A percentile compares a stretch with the other conserved stretches of the same genome.
These are phyloP conservation scores for Lippia alba DNA, from an alignment of 305 asterid genomes.

Conservation along the genomic window DNA sequence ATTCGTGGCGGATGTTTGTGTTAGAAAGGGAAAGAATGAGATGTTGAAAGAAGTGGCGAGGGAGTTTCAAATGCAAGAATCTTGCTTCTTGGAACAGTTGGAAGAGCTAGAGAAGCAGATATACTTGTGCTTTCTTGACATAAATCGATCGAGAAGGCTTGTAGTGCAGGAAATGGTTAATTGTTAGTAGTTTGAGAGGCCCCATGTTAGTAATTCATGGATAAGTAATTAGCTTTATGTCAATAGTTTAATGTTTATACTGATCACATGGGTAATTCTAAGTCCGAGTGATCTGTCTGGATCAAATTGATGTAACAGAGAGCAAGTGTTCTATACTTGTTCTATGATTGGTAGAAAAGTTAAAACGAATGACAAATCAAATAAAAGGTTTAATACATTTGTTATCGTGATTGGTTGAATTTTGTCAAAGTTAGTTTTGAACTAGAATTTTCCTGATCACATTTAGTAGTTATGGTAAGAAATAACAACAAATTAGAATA, in stretches of 20 bases:
- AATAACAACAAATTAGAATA: neutral
- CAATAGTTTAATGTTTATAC: too few relatives aligned
- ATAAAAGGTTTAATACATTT: too few relatives aligned
- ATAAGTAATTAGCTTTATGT: too few relatives aligned
- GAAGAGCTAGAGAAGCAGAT: slow-evolving; percentile 79
- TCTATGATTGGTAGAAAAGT: too few relatives aligned
- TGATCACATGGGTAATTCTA: too few relatives aligned
- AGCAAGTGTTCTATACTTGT: too few relatives aligned
- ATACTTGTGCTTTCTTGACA: slow-evolving; percentile 70
- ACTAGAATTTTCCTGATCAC: neutral
- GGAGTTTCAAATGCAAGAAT: slow-evolving; percentile 49
- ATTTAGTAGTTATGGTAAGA: neutral
- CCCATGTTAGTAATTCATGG: neutral
- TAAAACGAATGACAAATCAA: too few relatives aligned
- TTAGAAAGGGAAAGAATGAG: slow-evolving; percentile 49
- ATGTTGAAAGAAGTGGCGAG: slow-evolving; percentile 57
- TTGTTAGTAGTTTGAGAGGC: neutral
- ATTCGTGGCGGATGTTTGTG: slow-evolving; percentile 51
- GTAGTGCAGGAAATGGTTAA: slow-evolving; percentile 50
- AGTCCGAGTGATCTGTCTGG: too few relatives aligned
- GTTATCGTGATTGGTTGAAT: too few relatives aligned
- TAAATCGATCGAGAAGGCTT: slow-evolving; percentile 67
- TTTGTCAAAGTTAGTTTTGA: too few relatives aligned
- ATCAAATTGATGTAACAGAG: too few relatives aligned
- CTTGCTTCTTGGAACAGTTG: slow-evolving; percentile 52